Evolutionary conservation across 202 grass and related monocot genomes (phyloP), one percentile per base, ranked within the genome.

Genomic region (Musa balbisiana): DNA sequence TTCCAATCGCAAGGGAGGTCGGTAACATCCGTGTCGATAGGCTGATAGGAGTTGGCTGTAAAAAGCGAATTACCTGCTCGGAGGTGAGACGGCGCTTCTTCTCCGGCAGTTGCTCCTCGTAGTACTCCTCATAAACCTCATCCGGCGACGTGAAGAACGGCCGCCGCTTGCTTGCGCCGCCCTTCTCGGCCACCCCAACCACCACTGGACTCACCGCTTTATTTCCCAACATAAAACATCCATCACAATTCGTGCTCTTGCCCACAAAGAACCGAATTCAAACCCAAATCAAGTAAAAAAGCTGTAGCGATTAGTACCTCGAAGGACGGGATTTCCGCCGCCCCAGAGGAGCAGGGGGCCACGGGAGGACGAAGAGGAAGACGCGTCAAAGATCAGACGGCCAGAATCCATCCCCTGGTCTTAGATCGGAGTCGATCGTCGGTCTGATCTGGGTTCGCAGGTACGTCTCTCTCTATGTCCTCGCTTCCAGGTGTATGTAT

Each of bases 61-160:
- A 58, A 8, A 16, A 19, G 17, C 0, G 19, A 50, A 0, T 51
- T 78, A 97, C 94, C 88, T 97, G 93, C 76, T 93, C 90, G 43
- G 86, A 26, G 59, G 93, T 93, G 66, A 97, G 90, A 29, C 93
- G 93, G 10, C 93, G 90, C 86, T 97, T 97, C 77, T 91, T 97
- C 80, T 93, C 93, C 51, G 81, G 82, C 60, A 81, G 84, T 79
- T 91, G 90, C 75, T 97, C 93, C 73, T 97, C 93, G 86, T 97
- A 97, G 86, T 93, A 97, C 85, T 93, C 93, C 78, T 97, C 93
- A 71, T 97, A 63, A 21, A 97, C 73, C 60, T 97, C 93, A 66
- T 97, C 93, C 65, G 89, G 84, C 11, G 90, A 86, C 64, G 84
- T 97, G 80, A 93, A 91, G 84, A 97, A 97, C 17, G 90, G 93